Evolutionary conservation across 768 basidiomycete species (phyloP).

Genomic region (Lyophyllum semitale): DNA sequence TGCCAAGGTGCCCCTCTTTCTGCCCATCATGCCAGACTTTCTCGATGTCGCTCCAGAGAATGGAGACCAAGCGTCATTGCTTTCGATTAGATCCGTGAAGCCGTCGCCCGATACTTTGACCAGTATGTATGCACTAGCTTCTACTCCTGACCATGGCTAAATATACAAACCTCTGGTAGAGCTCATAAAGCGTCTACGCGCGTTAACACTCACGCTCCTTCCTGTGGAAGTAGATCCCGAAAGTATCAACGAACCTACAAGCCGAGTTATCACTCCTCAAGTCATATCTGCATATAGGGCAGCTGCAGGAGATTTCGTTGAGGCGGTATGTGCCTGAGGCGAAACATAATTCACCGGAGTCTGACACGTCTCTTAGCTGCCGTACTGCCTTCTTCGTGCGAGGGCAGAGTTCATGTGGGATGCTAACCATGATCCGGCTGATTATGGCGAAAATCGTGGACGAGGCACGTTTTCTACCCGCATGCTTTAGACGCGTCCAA

Average conservation of each 20-base stretch:
- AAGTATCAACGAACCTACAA: slow-evolving; percentile 73
- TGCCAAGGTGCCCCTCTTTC: background rate
- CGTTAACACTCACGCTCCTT: slow-evolving; percentile 72
- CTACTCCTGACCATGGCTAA: background rate
- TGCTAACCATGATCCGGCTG: slow-evolving; percentile 78
- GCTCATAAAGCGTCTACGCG: slow-evolving; percentile 77
- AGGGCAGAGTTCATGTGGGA: slow-evolving; percentile 81
- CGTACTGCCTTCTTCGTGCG: slow-evolving; percentile 78
- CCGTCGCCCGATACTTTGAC: slow-evolving; percentile 74
- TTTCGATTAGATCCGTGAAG: slow-evolving; percentile 46
- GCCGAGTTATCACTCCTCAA: slow-evolving; percentile 78
- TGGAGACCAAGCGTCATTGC: slow-evolving; percentile 47
- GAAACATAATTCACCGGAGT: background rate
- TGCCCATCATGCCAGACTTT: slow-evolving; percentile 33
- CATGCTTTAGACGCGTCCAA: background rate
- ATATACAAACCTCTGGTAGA: slow-evolving; percentile 41
- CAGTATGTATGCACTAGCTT: slow-evolving; percentile 48
- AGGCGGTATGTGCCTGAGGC: slow-evolving; percentile 57
- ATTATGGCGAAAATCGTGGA: slow-evolving; percentile 83
- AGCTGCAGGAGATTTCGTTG: slow-evolving; percentile 86
- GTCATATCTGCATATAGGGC: slow-evolving; percentile 77
- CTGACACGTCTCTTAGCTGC: slow-evolving; percentile 49
- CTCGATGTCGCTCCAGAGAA: slow-evolving; percentile 26
- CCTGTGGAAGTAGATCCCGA: slow-evolving; percentile 77
- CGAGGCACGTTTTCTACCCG: slow-evolving; percentile 52